Percentiles rank a stretch among this genome's conserved stretches.
Conservation (phyloP, 345 rosid species). For the Iberis pinnata region DNA sequence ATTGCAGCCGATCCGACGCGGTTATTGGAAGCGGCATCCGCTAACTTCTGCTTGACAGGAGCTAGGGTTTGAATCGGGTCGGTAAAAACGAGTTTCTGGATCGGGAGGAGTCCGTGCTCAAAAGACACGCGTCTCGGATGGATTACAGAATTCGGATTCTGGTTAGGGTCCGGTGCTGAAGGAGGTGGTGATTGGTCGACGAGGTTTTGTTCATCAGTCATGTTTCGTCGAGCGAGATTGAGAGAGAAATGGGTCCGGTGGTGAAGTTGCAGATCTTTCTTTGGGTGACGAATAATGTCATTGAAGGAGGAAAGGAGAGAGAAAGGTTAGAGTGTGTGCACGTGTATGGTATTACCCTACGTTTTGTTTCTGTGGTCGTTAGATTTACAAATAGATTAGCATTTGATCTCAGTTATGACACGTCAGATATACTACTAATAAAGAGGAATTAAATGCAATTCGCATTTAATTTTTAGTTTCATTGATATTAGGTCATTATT, state of each 20-base stretch:
- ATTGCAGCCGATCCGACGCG: constrained; percentile 59
- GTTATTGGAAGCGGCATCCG: constrained; percentile 29
- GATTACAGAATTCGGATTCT: constrained; percentile 45
- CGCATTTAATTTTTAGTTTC: constrained; percentile 13
- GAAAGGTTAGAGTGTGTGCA: constrained; percentile 11
- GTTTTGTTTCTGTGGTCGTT: constrained; percentile 14
- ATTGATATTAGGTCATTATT: constrained; percentile 1
- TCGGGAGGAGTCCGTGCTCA: constrained; percentile 94
- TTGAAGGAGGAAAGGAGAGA: background rate
- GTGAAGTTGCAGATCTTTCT: constrained; percentile 38
- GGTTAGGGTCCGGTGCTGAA: constrained; percentile 36
- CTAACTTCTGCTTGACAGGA: constrained; percentile 59
- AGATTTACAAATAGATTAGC: constrained; percentile 12
- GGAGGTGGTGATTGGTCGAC: constrained; percentile 46
- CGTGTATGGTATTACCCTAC: constrained; percentile 15
- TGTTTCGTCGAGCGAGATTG: constrained; percentile 21
- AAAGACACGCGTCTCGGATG: constrained; percentile 88
- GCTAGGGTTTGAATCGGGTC: constrained; percentile 77
- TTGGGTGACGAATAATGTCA: constrained; percentile 26
- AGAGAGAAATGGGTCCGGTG: constrained; percentile 5
- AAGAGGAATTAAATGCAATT: constrained; percentile 11
- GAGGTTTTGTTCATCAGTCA: constrained; percentile 42
- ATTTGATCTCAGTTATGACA: constrained; percentile 11
- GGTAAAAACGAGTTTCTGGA: constrained; percentile 76
- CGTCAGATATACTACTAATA: constrained; percentile 2